Base-by-base conservation (phyloP, 1,284 basidiomycete genomes). In the Puccinia triticina region DNA sequence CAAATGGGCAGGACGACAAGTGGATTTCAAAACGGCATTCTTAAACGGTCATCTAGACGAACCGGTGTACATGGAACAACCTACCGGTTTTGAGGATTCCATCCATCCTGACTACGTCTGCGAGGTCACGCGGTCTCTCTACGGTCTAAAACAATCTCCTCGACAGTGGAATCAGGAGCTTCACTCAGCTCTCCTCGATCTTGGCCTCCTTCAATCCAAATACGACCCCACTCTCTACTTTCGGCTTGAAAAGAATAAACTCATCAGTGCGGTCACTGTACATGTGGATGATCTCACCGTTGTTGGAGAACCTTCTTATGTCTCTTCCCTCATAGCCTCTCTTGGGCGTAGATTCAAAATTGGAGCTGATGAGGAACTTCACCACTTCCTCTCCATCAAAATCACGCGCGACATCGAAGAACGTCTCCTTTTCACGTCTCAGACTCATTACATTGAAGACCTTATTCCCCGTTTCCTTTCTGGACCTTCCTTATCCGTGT, bases 151-250 rank as follows among this genome's bases (percentile, higher is more conserved):
- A 55, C 69, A 71, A 23, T 43, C 37, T 0, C 69, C 40, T 7
- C 40, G 40, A 7, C 40, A 43, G 12, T 43, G 40, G 40, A 43
- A 43, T 12, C 40, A 43, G 12, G 37, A 50, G 32, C 50, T 74
- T 12, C 72, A 74, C 55, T 34, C 48, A 16, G 48, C 55, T 53
- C 72, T 74, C 3, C 0, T 55, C 3, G 23, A 37, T 29, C 26
- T 32, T 26, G 48, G 43, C 1, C 72, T 74, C 72, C 0, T 14
- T 10, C 1, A 29, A 26, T 55, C 48, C 0, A 7, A 2, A 1
- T 57, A 74, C 23, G 23, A 74, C 37, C 72, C 72, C 3, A 55
- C 46, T n/a, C 48, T 74, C 1, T 74, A 74, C 29, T 74, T 74
- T 26, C 43, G 53, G 32, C 3, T 46, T 26, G 7, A 29, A 5